Conservation (phyloP, 768 basidiomycete genomes). For the Suillus plorans region DNA sequence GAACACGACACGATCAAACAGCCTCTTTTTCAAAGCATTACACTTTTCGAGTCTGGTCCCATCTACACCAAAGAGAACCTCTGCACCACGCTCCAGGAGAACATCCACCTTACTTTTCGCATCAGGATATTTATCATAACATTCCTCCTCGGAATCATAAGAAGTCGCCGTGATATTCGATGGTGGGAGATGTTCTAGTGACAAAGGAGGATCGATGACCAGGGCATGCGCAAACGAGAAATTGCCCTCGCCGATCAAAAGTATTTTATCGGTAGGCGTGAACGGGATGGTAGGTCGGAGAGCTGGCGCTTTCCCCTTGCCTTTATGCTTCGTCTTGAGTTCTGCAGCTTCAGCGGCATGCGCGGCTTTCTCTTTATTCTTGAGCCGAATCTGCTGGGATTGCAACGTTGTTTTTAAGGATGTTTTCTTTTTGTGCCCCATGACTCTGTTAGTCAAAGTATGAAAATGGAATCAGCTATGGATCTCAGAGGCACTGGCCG, state of each 20-base stretch:
- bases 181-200: conserved; percentile 53
- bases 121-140: conserved; percentile 81
- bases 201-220: conserved; percentile 43
- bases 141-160: conserved; percentile 76
- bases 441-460: neutral
- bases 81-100: conserved; percentile 58
- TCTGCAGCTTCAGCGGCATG: conserved; percentile 43
- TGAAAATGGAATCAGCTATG: neutral
- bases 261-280: conserved; percentile 58
- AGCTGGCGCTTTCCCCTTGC: conserved; percentile 36
- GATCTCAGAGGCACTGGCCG: no score
- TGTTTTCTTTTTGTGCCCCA: conserved; percentile 51
- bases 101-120: conserved; percentile 55
- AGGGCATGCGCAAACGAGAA: conserved; percentile 89
- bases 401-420: conserved; percentile 66
- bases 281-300: conserved; percentile 63
- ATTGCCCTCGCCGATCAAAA: conserved; percentile 91
- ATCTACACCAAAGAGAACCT: conserved; percentile 81
- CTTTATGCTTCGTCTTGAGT: conserved; percentile 40
- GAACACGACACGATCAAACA: conserved; percentile 84
- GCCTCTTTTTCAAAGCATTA: conserved; percentile 53
- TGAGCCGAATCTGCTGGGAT: conserved; percentile 66
- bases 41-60: conserved; percentile 73
- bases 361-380: conserved; percentile 60
- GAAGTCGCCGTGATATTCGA: conserved; percentile 81